Evolutionary conservation across 495 filamentous ascomycete genomes (phyloP).

Genomic region (Lepraria neglecta): DNA sequence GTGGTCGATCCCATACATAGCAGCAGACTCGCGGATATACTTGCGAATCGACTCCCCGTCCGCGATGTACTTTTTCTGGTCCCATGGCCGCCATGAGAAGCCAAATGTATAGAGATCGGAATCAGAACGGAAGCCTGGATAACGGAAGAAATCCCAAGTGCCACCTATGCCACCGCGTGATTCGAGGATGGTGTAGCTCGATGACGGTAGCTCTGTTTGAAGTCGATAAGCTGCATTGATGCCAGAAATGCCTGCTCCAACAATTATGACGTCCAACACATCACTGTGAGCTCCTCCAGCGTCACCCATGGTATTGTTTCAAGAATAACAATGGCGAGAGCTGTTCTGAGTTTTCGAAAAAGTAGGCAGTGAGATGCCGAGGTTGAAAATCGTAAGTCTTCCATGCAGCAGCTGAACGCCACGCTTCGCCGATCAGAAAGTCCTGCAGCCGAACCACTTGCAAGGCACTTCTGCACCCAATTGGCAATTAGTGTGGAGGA

Average conservation of each 20-base stretch:
- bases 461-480: too few species aligned
- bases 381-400: too few species aligned
- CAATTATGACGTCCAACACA: constrained; percentile 16
- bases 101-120: constrained; percentile 16
- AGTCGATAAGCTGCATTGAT: constrained; percentile 16
- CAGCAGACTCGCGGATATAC: constrained; percentile 12
- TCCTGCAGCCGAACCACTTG: too few species aligned
- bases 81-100: constrained; percentile 15
- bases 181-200: constrained; percentile 16
- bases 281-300: not conserved
- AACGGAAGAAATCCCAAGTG: constrained; percentile 16
- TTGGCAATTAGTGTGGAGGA: too few species aligned
- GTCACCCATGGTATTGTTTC: not conserved
- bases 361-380: too few species aligned
- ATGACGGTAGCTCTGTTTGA: constrained; percentile 3
- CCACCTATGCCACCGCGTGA: constrained; percentile 12
- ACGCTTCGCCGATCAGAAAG: too few species aligned
- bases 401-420: too few species aligned
- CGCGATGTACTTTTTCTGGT: not conserved
- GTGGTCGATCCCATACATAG: constrained; percentile 1
- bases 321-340: too few species aligned
- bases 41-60: constrained; percentile 12
- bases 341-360: too few species aligned
- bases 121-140: constrained; percentile 17
- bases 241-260: constrained; percentile 14